A percentile compares a stretch with the other conserved stretches of the same genome.
Conservation (phyloP, 2,329 filamentous ascomycete species). For the Byssochlamys sp. region DNA sequence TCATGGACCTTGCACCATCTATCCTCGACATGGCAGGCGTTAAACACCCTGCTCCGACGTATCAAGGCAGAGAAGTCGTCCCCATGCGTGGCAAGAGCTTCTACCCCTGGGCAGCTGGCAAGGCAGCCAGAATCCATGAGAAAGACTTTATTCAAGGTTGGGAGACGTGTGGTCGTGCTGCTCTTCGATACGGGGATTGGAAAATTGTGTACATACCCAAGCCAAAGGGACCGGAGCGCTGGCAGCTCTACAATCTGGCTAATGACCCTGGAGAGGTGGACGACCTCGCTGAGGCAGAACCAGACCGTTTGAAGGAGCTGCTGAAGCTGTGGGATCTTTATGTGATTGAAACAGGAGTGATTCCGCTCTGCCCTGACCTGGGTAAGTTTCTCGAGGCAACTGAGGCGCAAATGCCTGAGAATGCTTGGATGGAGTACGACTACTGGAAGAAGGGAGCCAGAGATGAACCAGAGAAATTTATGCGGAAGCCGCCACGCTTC, state of each 20-base stretch:
- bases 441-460: conserved; percentile 51
- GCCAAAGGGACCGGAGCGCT: conserved; percentile 46
- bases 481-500: conserved; percentile 24
- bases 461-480: conserved; percentile 40
- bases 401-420: conserved; percentile 57
- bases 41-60: conserved; percentile 46
- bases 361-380: conserved; percentile 50
- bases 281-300: conserved; percentile 34
- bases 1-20: conserved; percentile 45
- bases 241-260: conserved; percentile 49
- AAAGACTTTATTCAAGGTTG: conserved; percentile 47
- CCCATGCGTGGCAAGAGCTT: conserved; percentile 43
- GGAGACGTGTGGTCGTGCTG: conserved; percentile 47
- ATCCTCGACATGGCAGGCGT: conserved; percentile 34
- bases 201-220: conserved; percentile 51
- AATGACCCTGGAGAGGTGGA: conserved; percentile 45
- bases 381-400: conserved; percentile 51
- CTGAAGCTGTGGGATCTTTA: conserved; percentile 50
- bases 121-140: conserved; percentile 36
- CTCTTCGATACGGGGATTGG: conserved; percentile 48
- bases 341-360: conserved; percentile 50
- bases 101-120: conserved; percentile 31
- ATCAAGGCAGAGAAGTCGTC: conserved; percentile 42
- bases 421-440: conserved; percentile 58
- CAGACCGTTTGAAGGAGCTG: conserved; percentile 39